phyloP scores from a whole-genome alignment of 2,329 filamentous ascomycete species.

The Apiospora phragmitis region DNA sequence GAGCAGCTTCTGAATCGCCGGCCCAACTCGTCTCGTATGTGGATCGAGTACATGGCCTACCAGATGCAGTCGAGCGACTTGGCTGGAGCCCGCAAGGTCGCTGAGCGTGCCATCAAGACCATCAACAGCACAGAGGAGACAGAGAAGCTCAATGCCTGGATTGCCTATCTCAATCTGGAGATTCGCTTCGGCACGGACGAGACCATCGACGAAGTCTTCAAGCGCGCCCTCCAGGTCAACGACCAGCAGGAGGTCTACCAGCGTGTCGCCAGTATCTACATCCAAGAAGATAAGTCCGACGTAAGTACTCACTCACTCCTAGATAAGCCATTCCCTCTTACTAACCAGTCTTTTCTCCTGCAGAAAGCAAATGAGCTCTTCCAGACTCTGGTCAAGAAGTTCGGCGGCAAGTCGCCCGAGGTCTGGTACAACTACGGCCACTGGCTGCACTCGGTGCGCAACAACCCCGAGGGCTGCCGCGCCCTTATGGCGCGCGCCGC shows the following conservation, averaged over 20 bases:
- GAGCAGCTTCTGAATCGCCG: constrained; percentile 90
- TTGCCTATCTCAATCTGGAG: constrained; percentile 91
- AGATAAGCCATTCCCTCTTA: not conserved
- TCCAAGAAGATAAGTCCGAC: constrained; percentile 81
- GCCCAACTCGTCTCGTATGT: constrained; percentile 88
- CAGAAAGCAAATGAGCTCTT: constrained; percentile 89
- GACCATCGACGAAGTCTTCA: constrained; percentile 82
- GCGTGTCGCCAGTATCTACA: constrained; percentile 89
- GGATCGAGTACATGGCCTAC: constrained; percentile 99
- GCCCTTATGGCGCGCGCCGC: constrained; percentile 79
- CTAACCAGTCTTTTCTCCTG: constrained; percentile 13
- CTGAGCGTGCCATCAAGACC: constrained; percentile 84
- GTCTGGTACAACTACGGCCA: constrained; percentile 95
- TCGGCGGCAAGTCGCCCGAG: constrained; percentile 74
- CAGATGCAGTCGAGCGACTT: constrained; percentile 91
- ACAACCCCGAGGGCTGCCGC: constrained; percentile 72
- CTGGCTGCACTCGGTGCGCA: constrained; percentile 78
- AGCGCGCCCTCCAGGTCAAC: constrained; percentile 90
- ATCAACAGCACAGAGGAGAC: constrained; percentile 90
- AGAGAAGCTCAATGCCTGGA: constrained; percentile 95
- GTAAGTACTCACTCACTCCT: constrained; percentile 51
- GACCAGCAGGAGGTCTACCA: constrained; percentile 88
- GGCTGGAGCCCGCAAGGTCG: constrained; percentile 83
- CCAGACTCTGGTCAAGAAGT: constrained; percentile 84
- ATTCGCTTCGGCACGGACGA: constrained; percentile 86